Evolutionary conservation across 306 rosid species (phyloP), one percentile per base, ranked within the genome.

Genomic region (Arachis stenosperma): DNA sequence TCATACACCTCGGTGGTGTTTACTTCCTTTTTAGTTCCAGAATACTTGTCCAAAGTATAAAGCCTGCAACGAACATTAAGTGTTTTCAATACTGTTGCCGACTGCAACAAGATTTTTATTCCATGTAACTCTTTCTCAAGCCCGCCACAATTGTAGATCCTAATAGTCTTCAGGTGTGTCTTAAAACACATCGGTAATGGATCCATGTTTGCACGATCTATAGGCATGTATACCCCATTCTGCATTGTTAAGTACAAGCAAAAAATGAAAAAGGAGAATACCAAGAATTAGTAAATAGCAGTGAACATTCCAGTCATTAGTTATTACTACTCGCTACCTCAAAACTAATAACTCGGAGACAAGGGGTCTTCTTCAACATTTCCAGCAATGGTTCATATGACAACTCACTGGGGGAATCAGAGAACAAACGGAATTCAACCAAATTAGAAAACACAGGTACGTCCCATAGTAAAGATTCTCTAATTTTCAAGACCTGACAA

Each of bases 321-420:
- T 14, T 30, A 33, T 33, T 33, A 33, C 37, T 33, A 33, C 43
- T 59, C 6, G 37, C 2, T 50, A 50, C 65, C 22, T 30, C 9
- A 59, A 59, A 59, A 6, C 37, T 39, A 59, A 59, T 2, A 13
- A 59, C 65, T 59, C 33, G 65, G 44, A 59, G 65, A 59, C 43
- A 33, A 59, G 65, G 65, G 2, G 65, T 30, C 8, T 59, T 59
- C 8, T 39, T 41, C 14, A 59, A 10, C 3, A 59, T 13, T n/a
- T 15, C 27, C 65, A 59, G 43, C 43, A 59, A 59, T 12, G 65
- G 9, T 59, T 59, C 17, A 59, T 15, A 59, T 6, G 65, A 33
- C 65, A 59, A 59, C 43, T 5, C 17, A 10, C 4, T 12, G 43
- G 15, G 65, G 2, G 3, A 29, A 1, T 4, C 3, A 8, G 17